Conservation (phyloP, 345 rosid genomes). For the Camelina hispida region DNA sequence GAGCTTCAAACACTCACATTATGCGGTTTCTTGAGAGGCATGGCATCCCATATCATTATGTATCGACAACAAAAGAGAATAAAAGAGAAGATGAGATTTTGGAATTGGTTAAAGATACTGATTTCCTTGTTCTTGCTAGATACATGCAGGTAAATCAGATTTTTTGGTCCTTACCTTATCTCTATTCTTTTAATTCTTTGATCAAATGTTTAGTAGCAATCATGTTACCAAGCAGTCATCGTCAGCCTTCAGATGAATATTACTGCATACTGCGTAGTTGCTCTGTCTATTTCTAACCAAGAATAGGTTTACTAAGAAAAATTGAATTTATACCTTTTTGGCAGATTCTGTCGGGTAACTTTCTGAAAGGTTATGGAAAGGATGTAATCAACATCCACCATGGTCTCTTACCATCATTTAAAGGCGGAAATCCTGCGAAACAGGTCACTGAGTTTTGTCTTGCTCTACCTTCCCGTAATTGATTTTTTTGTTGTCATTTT, state of each 20-base stretch:
- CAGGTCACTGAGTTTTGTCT: conserved; percentile 56
- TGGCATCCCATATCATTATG: conserved; percentile 78
- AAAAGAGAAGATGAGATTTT: conserved; percentile 81
- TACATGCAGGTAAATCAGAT: conserved; percentile 86
- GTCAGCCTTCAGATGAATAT: neutral
- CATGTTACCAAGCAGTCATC: neutral
- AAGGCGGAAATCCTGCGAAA: conserved; percentile 77
- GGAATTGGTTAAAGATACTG: conserved; percentile 80
- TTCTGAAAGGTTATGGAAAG: conserved; percentile 74
- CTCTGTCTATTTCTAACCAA: neutral
- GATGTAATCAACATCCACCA: conserved; percentile 97
- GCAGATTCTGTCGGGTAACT: conserved; percentile 74
- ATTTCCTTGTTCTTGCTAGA: conserved; percentile 93
- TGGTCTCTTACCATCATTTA: conserved; percentile 95
- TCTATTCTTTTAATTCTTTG: neutral
- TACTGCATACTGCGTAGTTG: neutral
- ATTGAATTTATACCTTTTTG: neutral
- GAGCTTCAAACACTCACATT: conserved; percentile 87
- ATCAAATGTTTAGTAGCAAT: neutral
- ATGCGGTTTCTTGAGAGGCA: conserved; percentile 86
- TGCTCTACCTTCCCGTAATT: neutral
- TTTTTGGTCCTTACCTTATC: neutral
- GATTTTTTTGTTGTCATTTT: neutral
- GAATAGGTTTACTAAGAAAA: neutral
- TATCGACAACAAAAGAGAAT: conserved; percentile 58